Percentiles rank a stretch among this genome's conserved stretches.
Conservation (phyloP, 257 asterid genomes). For the Vinca minor region DNA sequence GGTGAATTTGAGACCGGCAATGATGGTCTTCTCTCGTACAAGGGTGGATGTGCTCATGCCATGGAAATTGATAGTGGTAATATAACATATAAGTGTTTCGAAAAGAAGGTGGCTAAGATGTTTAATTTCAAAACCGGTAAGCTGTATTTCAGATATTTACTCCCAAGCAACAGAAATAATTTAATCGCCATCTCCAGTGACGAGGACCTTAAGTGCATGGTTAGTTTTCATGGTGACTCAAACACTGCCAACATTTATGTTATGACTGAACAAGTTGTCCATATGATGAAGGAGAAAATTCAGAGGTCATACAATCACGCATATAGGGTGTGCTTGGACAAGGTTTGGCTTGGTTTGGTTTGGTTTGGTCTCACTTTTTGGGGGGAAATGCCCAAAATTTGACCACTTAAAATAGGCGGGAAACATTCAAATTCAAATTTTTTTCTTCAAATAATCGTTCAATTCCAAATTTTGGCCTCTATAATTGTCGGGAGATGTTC, state of each 20-base stretch:
- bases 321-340: too few relatives aligned
- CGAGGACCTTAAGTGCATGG: slow-evolving; percentile 82
- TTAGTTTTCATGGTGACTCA: slow-evolving; percentile 57
- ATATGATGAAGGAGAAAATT: slow-evolving; percentile 89
- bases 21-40: slow-evolving; percentile 58
- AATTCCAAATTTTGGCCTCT: too few relatives aligned
- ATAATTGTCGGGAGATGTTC: too few relatives aligned
- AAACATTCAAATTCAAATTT: too few relatives aligned
- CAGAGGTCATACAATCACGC: slow-evolving; percentile 96
- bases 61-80: slow-evolving; percentile 80
- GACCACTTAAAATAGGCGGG: too few relatives aligned
- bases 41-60: slow-evolving; percentile 97
- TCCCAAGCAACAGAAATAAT: slow-evolving; percentile 78
- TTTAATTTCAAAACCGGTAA: slow-evolving; percentile 47
- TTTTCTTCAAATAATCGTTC: too few relatives aligned
- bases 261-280: slow-evolving; percentile 56
- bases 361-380: too few relatives aligned
- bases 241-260: slow-evolving; percentile 64
- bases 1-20: slow-evolving; percentile 75
- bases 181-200: slow-evolving; percentile 81
- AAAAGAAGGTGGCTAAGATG: slow-evolving; percentile 80
- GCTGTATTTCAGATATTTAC: too few relatives aligned
- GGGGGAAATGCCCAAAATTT: too few relatives aligned
- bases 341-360: too few relatives aligned
- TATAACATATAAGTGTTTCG: slow-evolving; percentile 67